Base-by-base conservation (phyloP, 106 monocot genomes). In the Alisma plantagoaquatica region DNA sequence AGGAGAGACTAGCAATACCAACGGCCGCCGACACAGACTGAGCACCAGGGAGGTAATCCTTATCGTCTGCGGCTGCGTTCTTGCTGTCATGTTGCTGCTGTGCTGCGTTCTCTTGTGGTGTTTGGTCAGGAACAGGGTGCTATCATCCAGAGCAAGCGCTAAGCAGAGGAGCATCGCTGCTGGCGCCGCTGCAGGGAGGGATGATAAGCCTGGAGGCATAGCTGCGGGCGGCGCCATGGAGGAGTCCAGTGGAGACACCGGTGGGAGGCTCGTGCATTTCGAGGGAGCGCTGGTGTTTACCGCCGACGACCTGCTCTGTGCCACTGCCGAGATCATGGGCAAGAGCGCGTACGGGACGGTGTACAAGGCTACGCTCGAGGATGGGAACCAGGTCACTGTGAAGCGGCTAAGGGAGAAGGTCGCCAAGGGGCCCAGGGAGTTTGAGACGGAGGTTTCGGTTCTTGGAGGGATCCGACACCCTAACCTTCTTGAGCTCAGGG, bases 271-370 rank as follows among this genome's bases (percentile, higher is more conserved):
- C 54, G 86, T 92, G 11, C 92, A 92, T 63, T 92, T 92, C 47
- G 86, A 92, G 11, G 84, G 84, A 28, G 74, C 77, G 0, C 26
- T 70, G 41, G 77, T 55, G n/a, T 93, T 93, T 64, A 80, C 87
- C 0, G 93, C 93, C 2, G 93, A 93, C 45, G 83, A 87, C 30
- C 77, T 93, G 17, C 41, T 93, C 16, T 93, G 93, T 46, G 93
- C 87, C 8, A 93, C 93, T n/a, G 93, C 93, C 28, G 93, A 87
- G 70, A 87, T 93, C 27, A 75, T 93, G 77, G 87, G 93, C 42
- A 93, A 93, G 72, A 87, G 79, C 75, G 77, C 83, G 7, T 93
- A 93, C 11, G 93, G 93, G 43, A 93, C 93, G 2, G 93, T 87
- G 27, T 93, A 93, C 74, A 87, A 74, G 71, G 93, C 93, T 18